A percentile compares a stretch with the other conserved stretches of the same genome.
These are phyloP conservation scores for Crithidia sp. DNA, from an alignment of 208 protist species.

Conservation along the genomic window DNA sequence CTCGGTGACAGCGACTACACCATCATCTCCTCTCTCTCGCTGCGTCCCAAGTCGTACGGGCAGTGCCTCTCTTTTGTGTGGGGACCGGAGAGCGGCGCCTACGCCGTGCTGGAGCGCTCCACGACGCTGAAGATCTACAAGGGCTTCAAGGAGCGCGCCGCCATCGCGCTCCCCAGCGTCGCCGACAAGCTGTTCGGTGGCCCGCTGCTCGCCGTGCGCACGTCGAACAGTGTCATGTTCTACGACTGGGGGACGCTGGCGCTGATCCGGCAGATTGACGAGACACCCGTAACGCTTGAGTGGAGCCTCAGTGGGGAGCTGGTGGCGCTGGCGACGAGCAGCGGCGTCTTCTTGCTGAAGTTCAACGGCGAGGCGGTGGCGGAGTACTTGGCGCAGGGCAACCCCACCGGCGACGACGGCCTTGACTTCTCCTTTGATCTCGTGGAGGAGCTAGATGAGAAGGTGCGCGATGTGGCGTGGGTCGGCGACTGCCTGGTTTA, in stretches of 20 bases:
- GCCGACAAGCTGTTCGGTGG: constrained; percentile 89
- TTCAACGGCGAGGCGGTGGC: constrained; percentile 92
- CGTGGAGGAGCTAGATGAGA: constrained; percentile 93
- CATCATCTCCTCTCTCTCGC: constrained; percentile 97
- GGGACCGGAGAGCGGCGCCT: constrained; percentile 88
- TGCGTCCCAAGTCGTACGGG: constrained; percentile 98
- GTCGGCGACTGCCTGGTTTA: constrained; percentile 98
- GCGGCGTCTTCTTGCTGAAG: constrained; percentile 94
- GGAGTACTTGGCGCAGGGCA: constrained; percentile 69
- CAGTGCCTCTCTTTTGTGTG: constrained; percentile 96
- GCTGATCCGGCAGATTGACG: constrained; percentile 96
- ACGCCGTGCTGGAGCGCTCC: constrained; percentile 92
- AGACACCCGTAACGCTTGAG: constrained; percentile 82
- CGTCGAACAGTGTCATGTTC: constrained; percentile 86
- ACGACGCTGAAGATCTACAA: constrained; percentile 93
- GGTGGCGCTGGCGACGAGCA: constrained; percentile 89
- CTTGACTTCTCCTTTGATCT: constrained; percentile 97
- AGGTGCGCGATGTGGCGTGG: constrained; percentile 93
- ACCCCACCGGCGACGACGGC: constrained; percentile 86
- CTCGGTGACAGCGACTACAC: constrained; percentile 98
- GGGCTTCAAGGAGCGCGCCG: constrained; percentile 95
- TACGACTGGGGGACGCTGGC: constrained; percentile 97
- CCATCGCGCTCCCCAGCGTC: constrained; percentile 64
- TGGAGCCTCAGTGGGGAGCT: constrained; percentile 95
- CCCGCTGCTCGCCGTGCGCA: constrained; percentile 91